Evolutionary conservation across 768 basidiomycete genomes (phyloP), one percentile per base, ranked within the genome.

Genomic region (Scleroderma citrinum): DNA sequence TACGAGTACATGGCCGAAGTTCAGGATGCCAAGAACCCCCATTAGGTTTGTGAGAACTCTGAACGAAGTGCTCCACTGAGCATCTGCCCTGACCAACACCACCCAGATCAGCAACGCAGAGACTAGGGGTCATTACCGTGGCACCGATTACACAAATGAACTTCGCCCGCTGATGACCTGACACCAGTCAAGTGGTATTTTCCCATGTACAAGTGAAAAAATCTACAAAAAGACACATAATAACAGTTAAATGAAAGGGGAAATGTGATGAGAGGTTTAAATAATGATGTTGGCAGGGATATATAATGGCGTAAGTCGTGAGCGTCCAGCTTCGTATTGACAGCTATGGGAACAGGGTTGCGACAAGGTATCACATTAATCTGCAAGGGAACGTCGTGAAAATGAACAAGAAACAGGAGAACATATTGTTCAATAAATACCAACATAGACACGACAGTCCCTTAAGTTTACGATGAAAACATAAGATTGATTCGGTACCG

Each of bases 301-400:
- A 41, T 59, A 43, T 35, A 42, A 43, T 37, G 48, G 55, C 60
- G 52, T 24, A 10, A 20, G 46, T 30, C 37, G 34, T 57, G 57
- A 65, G 51, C 54, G 59, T 49, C n/a, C 51, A 55, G 58, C 62
- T 60, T 54, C 47, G 44, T 29, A 44, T 48, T 54, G 53, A 62
- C 49, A 57, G 55, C 48, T 63, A 64, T 64, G 54, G 55, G 50
- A 56, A 65, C 57, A 53, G 51, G 46, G 56, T 65, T 7, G 65
- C 26, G 8, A 8, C n/a, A 57, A 67, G 65, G 65, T 68, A 69
- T 68, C 26, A 29, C 26, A 29, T 4, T 29, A 29, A 5, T 29
- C 52, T 36, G 26, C 24, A 39, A 36, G 43, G 52, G 51, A 17
- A 8, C 14, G 53, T 35, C 12, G 34, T 35, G n/a, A 35, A 35